Conservation (phyloP, 73 alveolate species). For the Blepharisma stoltei region DNA sequence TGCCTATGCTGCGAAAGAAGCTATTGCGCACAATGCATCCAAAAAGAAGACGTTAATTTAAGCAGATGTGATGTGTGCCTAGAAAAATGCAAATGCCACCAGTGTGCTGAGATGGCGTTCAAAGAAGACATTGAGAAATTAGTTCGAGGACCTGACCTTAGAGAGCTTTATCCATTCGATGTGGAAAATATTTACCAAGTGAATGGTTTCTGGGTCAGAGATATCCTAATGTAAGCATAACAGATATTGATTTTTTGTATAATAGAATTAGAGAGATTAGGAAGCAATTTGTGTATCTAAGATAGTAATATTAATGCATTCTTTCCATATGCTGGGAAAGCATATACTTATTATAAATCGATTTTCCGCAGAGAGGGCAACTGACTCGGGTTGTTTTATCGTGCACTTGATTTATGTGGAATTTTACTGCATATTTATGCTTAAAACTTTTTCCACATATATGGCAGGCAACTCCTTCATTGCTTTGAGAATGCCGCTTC, state of each 20-base stretch:
- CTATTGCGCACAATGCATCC: neutral
- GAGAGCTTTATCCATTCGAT: slow-evolving; percentile 1
- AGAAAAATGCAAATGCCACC: slow-evolving; percentile 5
- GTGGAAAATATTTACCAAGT: neutral
- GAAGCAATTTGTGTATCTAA: too few relatives aligned
- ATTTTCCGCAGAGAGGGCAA: neutral
- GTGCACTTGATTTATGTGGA: slow-evolving; percentile 14
- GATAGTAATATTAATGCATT: too few relatives aligned
- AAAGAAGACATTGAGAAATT: neutral
- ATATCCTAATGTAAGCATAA: neutral
- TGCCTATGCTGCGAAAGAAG: neutral
- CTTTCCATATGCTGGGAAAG: too few relatives aligned
- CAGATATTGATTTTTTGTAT: too few relatives aligned
- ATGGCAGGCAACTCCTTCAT: neutral
- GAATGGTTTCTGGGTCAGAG: slow-evolving; percentile 19
- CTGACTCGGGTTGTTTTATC: neutral
- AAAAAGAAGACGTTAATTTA: neutral
- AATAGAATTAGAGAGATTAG: too few relatives aligned
- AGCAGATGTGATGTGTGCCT: neutral
- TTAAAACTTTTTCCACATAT: neutral
- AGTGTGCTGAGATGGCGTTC: slow-evolving; percentile 2
- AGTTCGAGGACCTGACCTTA: neutral
- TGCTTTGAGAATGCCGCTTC: neutral
- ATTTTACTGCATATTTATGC: neutral
- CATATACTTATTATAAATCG: neutral